Conservation (phyloP, 2,329 filamentous ascomycete species). For the Colletotrichum agaves region DNA sequence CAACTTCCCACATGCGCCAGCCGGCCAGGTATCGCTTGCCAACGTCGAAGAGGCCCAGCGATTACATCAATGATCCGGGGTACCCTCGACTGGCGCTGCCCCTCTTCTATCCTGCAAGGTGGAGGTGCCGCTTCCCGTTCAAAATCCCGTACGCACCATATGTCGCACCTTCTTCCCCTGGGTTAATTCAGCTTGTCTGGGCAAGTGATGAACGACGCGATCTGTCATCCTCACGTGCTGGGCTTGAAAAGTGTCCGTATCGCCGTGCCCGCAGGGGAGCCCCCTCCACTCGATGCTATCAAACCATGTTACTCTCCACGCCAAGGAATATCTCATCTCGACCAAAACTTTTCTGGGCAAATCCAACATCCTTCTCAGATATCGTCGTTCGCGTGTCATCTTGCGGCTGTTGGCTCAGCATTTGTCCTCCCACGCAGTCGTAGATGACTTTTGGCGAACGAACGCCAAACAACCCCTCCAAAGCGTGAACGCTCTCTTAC, state of each 20-base stretch:
- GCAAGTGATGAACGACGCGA: constrained; percentile 5
- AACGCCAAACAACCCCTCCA: not conserved
- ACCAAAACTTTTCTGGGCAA: constrained; percentile 20
- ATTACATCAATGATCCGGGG: constrained; percentile 38
- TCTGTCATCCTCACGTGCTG: constrained; percentile 30
- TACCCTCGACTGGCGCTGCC: constrained; percentile 33
- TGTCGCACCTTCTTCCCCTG: constrained; percentile 12
- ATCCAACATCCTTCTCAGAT: not conserved
- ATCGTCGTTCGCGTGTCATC: not conserved
- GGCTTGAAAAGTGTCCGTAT: constrained; percentile 22
- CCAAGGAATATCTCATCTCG: constrained; percentile 26
- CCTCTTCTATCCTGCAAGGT: constrained; percentile 15
- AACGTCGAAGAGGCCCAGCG: constrained; percentile 23
- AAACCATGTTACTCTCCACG: constrained; percentile 15
- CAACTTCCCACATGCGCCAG: constrained; percentile 5
- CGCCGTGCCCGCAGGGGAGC: constrained; percentile 19
- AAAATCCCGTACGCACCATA: constrained; percentile 18
- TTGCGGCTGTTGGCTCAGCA: not conserved
- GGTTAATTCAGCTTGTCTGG: constrained; percentile 9
- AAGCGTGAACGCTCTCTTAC: not conserved
- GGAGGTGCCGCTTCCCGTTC: constrained; percentile 14
- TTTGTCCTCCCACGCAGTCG: not conserved
- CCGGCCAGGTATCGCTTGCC: constrained; percentile 28
- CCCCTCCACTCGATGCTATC: constrained; percentile 19
- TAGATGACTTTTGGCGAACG: not conserved